Base-by-base conservation (phyloP, 108 stramenopile species). In the Cyclotella sp. region DNA sequence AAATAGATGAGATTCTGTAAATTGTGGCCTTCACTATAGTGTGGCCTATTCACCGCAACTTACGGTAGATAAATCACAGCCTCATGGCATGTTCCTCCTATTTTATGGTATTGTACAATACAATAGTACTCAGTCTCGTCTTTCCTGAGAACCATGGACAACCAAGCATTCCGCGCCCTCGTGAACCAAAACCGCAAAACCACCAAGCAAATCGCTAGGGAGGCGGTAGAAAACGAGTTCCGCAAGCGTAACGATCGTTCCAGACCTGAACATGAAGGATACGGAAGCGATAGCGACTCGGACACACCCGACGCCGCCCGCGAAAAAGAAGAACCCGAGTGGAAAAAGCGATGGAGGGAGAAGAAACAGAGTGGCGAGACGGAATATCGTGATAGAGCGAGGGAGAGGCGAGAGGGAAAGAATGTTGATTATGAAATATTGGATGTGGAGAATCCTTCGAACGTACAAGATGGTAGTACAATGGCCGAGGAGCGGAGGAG, bases 371-470 rank as follows among this genome's bases (percentile, higher is more conserved):
- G 65, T 14, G 44, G 77, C 52, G 46, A 76, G 47, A 29, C 42
- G 42, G 74, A 85, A 54, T 95, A 93, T 71, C 74, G 94, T 51
- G 94, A 95, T 79, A 86, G 94, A 61, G 94, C 94, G 27, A 88
- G 86, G 68, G 94, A 95, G 77, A 84, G 94, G 45, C 84, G 94
- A 12, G 91, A 91, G 73, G 89, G 89, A 6, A 86, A 52, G 42
- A 72, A 65, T 77, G 42, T 71, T 4, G 86, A 86, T 51, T 79
- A 76, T 27, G 54, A 21, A 39, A 3, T 39, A 30, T 39, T 61
- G 28, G 57, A 22, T 47, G 52, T 34, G 68, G 55, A 64, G 13
- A 15, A 13, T 30, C 14, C 29, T 34, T 2, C 60, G 34, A 34
- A 13, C 12, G 58, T 14, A n/a, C 24, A 40, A 45, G 47, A 47